Conservation (phyloP, 192 early-diverging fungal species). For the Coemansia sp. region DNA sequence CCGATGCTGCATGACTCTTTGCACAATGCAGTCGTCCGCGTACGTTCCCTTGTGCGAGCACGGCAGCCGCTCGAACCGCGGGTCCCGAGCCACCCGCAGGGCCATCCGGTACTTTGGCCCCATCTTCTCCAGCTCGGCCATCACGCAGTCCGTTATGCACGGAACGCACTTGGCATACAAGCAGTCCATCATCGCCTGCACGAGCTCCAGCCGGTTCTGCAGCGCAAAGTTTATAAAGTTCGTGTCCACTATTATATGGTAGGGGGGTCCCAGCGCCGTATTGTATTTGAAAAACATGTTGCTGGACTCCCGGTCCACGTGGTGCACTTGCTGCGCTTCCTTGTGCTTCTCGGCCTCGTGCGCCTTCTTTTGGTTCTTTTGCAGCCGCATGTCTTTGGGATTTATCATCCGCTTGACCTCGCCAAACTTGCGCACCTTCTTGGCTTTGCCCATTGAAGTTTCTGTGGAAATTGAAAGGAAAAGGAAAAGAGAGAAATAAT, state of each 20-base stretch:
- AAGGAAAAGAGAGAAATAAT: constrained; percentile 7
- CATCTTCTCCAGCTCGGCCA: constrained; percentile 98
- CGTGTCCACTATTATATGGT: constrained; percentile 94
- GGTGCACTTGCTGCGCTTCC: constrained; percentile 7
- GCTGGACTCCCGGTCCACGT: constrained; percentile 33
- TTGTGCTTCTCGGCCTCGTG: constrained; percentile 8
- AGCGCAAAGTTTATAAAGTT: constrained; percentile 99
- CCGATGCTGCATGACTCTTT: constrained; percentile 87
- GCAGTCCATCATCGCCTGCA: constrained; percentile 99
- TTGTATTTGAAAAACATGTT: constrained; percentile 96
- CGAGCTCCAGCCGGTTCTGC: constrained; percentile 96
- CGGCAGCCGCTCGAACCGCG: constrained; percentile 92
- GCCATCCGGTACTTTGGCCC: constrained; percentile 96
- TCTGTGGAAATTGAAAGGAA: neutral
- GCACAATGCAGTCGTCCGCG: constrained; percentile 98
- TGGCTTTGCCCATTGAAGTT: constrained; percentile 74
- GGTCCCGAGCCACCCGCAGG: constrained; percentile 88
- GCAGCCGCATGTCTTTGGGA: constrained; percentile 87
- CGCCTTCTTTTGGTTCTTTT: constrained; percentile 53
- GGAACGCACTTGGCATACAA: constrained; percentile 97
- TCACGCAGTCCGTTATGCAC: constrained; percentile 97
- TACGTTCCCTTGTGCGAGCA: constrained; percentile 98
- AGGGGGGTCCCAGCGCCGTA: constrained; percentile 90
- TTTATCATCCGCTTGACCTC: constrained; percentile 90
- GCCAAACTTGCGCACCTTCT: constrained; percentile 91